Evolutionary conservation across 148 eudicot species (phyloP), one percentile per base, ranked within the genome.

Genomic region (Camellia lanceoleosa): DNA sequence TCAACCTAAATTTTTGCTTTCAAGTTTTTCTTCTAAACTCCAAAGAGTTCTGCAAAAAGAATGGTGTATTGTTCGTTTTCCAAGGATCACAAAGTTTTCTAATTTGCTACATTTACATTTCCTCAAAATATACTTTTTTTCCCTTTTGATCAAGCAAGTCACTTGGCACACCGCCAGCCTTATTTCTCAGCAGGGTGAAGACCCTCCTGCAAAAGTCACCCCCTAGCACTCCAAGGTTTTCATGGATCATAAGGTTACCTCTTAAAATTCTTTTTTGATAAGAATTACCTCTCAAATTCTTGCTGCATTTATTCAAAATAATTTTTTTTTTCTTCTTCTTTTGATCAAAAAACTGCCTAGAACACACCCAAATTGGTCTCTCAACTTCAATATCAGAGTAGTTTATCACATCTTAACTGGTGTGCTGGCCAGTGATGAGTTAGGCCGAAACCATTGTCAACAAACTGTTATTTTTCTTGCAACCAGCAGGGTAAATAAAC

Each of bases 1-100:
- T 10, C 23, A 42, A 74, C 38, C 76, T 42, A n/a, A 61, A 43
- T 43, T 75, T 75, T 61, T n/a, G 41, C 56, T 75, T 75, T 61
- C 41, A 56, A 75, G 46, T 38, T 59, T 59, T 2, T 59, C 30
- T 8, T 18, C 64, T 65, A 56, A 74, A 55, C 15, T 59, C 15
- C 16, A 8, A 20, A 42, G 8, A 38, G 19, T 42, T 58, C 20
- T 41, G 77, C 65, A 74, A 20, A 16, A 4, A 46, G 71, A 18
- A 71, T n/a, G 38, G 74, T 3, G 14, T 38, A 15, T 8, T 6
- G 56, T 8, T 1, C 9, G 14, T 42, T 71, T 19, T 51, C 20
- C n/a, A 51, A 72, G n/a, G 41, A 30, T 54, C 61, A 52, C 44
- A 52, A 30, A 51, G 43, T 23, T 20, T 23, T 72, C 52, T 20